A percentile compares a stretch with the other conserved stretches of the same genome.
phyloP scores from a whole-genome alignment of 306 rosid genomes.

The Rosa multiflora region DNA sequence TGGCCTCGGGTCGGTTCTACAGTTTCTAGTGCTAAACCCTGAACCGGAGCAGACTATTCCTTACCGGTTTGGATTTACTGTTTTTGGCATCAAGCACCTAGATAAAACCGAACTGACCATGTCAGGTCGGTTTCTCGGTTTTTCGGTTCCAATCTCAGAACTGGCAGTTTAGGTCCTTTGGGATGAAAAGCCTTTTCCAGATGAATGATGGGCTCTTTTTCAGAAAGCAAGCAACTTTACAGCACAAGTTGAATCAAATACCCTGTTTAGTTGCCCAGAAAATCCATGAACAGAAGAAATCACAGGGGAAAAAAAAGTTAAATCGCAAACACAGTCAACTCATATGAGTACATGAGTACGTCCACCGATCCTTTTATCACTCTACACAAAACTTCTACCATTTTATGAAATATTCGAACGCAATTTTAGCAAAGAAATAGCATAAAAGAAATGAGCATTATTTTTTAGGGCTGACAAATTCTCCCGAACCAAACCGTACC shows the following conservation, averaged over 20 bases:
- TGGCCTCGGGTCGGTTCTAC: no score
- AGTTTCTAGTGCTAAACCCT: no score
- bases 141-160: no score
- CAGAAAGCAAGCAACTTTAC: constrained; percentile 33
- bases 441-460: neutral
- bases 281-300: neutral
- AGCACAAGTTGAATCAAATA: constrained; percentile 19
- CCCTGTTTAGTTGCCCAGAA: constrained; percentile 25
- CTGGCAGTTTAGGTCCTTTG: no score
- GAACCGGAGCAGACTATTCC: no score
- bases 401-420: neutral
- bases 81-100: no score
- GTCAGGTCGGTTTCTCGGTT: no score
- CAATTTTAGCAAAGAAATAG: neutral
- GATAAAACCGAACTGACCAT: no score
- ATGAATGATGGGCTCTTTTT: constrained; percentile 31
- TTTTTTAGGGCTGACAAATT: neutral
- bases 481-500: no score
- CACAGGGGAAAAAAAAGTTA: neutral
- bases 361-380: neutral
- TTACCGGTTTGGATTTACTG: no score
- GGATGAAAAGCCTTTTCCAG: no score
- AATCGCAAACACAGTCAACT: neutral
- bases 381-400: neutral
- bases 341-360: no score